These are phyloP conservation scores for Tetrapisispora arboricola DNA, from an alignment of 805 yeast species.

Conservation along the genomic window DNA sequence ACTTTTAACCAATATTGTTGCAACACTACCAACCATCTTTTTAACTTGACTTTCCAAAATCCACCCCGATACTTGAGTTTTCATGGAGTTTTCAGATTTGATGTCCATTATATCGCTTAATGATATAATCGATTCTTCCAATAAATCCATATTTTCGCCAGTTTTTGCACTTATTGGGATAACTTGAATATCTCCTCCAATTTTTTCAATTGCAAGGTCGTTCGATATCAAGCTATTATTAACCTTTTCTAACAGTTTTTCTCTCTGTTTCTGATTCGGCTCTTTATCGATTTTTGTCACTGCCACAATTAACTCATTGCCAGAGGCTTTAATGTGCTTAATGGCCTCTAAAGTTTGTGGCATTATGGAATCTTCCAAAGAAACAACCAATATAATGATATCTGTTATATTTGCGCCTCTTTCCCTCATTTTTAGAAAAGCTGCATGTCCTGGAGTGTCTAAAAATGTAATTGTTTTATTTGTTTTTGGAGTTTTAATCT, in stretches of 20 bases:
- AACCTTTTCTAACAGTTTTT: slow-evolving; percentile 64
- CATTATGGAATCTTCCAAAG: slow-evolving; percentile 96
- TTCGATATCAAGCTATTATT: slow-evolving; percentile 64
- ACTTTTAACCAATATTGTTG: slow-evolving; percentile 73
- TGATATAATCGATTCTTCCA: slow-evolving; percentile 82
- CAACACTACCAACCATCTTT: slow-evolving; percentile 74
- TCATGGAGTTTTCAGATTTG: slow-evolving; percentile 40
- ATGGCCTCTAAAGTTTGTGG: slow-evolving; percentile 96
- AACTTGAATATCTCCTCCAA: slow-evolving; percentile 91
- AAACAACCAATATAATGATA: slow-evolving; percentile 83
- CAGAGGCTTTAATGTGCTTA: slow-evolving; percentile 66
- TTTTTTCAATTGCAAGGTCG: slow-evolving; percentile 80
- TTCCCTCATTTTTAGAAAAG: slow-evolving; percentile 90
- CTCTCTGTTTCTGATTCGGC: slow-evolving; percentile 25
- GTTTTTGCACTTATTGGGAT: slow-evolving; percentile 83
- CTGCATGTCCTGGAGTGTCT: slow-evolving; percentile 98
- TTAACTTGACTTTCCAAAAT: slow-evolving; percentile 75
- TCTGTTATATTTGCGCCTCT: slow-evolving; percentile 94
- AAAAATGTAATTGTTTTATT: slow-evolving; percentile 75
- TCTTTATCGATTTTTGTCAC: slow-evolving; percentile 84
- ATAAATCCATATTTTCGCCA: slow-evolving; percentile 78
- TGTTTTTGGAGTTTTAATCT: slow-evolving; percentile 67
- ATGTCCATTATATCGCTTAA: slow-evolving; percentile 77
- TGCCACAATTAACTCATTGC: slow-evolving; percentile 62
- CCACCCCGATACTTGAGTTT: slow-evolving; percentile 67